Evolutionary conservation across 306 rosid genomes (phyloP).

Genomic region (Vigna radiata): DNA sequence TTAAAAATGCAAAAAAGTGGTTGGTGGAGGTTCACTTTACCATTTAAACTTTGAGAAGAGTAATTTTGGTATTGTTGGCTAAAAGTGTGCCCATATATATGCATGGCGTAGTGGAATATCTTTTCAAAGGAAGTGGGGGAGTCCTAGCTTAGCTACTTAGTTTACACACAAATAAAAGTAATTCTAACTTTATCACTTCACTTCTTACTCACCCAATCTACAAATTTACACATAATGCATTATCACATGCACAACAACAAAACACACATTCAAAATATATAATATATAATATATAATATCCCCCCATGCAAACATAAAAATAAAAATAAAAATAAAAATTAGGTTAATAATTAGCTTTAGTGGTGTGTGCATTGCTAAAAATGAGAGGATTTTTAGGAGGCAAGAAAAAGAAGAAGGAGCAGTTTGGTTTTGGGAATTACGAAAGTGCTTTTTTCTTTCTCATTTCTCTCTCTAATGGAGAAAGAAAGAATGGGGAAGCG

Average conservation of each 20-base stretch:
- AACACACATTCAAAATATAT: slow-evolving; percentile 48
- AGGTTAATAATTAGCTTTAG: slow-evolving; percentile 11
- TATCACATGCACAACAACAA: slow-evolving; percentile 48
- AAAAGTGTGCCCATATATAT: slow-evolving; percentile 36
- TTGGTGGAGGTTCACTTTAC: background rate
- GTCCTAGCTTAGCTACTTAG: slow-evolving; percentile 31
- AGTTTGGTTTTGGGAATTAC: slow-evolving; percentile 62
- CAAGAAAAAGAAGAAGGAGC: slow-evolving; percentile 49
- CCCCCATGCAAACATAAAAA: slow-evolving; percentile 48
- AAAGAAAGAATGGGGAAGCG: slow-evolving; percentile 35
- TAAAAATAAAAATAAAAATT: too few species aligned
- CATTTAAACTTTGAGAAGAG: background rate
- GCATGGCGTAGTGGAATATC: slow-evolving; percentile 46
- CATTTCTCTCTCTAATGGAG: slow-evolving; percentile 9
- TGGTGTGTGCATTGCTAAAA: slow-evolving; percentile 46
- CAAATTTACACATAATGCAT: slow-evolving; percentile 17
- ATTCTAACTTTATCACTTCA: slow-evolving; percentile 34
- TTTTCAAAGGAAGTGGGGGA: slow-evolving; percentile 43
- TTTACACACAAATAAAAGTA: slow-evolving; percentile 45
- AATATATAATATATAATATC: background rate
- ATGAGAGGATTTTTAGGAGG: slow-evolving; percentile 44
- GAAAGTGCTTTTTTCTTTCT: slow-evolving; percentile 48
- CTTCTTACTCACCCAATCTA: slow-evolving; percentile 31
- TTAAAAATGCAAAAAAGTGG: background rate
- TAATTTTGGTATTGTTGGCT: background rate